Conservation (phyloP, 164 flowering plant genomes). For the Berberis thunbergii region DNA sequence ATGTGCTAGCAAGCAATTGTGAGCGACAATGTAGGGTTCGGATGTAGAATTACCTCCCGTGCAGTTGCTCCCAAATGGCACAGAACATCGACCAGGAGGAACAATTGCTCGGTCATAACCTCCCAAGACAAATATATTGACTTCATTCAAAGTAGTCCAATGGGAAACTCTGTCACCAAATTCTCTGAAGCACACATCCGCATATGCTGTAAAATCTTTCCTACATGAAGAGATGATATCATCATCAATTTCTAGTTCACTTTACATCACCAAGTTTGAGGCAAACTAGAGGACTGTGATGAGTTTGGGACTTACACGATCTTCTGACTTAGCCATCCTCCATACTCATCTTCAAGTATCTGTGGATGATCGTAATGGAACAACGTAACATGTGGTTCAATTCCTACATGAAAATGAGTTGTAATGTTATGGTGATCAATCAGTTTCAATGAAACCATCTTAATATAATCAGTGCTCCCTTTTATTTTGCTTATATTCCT, state of each 20-base stretch:
- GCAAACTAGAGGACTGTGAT: no score
- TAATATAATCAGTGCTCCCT: not conserved
- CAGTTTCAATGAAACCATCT: no score
- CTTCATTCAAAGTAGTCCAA: slow-evolving; percentile 76
- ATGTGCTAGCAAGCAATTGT: slow-evolving; percentile 60
- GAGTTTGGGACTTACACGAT: slow-evolving; percentile 38
- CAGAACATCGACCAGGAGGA: slow-evolving; percentile 54
- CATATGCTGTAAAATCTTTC: slow-evolving; percentile 54
- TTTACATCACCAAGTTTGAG: no score
- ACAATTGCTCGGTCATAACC: slow-evolving; percentile 43
- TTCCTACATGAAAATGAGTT: slow-evolving; percentile 27
- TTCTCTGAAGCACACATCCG: slow-evolving; percentile 63
- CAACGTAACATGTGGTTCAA: slow-evolving; percentile 58
- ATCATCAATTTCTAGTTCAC: no score
- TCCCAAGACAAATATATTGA: slow-evolving; percentile 27
- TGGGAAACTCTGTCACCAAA: slow-evolving; percentile 63
- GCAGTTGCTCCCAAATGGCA: slow-evolving; percentile 33
- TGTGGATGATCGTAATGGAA: slow-evolving; percentile 55
- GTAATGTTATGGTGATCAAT: no score
- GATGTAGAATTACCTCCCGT: slow-evolving; percentile 47
- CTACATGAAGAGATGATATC: slow-evolving; percentile 18
- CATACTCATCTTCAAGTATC: slow-evolving; percentile 71
- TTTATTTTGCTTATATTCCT: not conserved
- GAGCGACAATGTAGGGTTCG: slow-evolving; percentile 59
- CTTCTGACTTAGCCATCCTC: slow-evolving; percentile 52